Evolutionary conservation across 768 basidiomycete genomes (phyloP), one percentile per base, ranked within the genome.

Genomic region (Mycena capillaripes): DNA sequence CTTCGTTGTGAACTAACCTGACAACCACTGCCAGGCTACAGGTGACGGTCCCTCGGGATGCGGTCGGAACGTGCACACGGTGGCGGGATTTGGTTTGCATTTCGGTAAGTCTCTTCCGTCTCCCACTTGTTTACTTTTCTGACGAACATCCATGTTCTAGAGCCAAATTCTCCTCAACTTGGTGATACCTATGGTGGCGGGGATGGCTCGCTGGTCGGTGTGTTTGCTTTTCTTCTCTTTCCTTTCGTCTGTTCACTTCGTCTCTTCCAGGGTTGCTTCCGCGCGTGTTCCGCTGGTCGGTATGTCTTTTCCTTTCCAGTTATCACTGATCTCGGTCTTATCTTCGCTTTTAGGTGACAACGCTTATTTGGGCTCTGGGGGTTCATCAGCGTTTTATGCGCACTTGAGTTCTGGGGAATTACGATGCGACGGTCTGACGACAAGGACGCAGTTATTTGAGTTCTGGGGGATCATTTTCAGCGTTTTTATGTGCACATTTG

Each of bases 31-130:
- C 40, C 30, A 23, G 30, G 60, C 42, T 44, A 48, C 60, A 48
- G 60, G 30, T 48, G 44, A 32, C 60, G 44, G 60, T 62, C 60
- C 44, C 19, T 30, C 40, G 25, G 60, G 60, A 62, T 62, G 60
- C 60, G 60, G 60, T 62, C 30, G 60, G 58, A n/a, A 53, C 16
- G 36, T 14, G 36, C n/a, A 25, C 16, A 61, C 48, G 60, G 60
- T 61, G 59, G 42, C 30, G 60, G 44, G 59, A 19, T 30, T 48
- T 46, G 19, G 60, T 21, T 30, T 32, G 40, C 40, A 12, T 19
- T 46, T 46, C 30, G 29, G 60, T 32, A 4, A 32, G 42, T 48
- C 4, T 62, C 44, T 5, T 32, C n/a, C 36, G 17, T n/a, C 6
- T 32, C 36, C 6, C 19, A n/a, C 10, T 7, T 23, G 27, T 25